Evolutionary conservation across 2,329 filamentous ascomycete species (phyloP).

Genomic region (Ophiostoma pallidulum): DNA sequence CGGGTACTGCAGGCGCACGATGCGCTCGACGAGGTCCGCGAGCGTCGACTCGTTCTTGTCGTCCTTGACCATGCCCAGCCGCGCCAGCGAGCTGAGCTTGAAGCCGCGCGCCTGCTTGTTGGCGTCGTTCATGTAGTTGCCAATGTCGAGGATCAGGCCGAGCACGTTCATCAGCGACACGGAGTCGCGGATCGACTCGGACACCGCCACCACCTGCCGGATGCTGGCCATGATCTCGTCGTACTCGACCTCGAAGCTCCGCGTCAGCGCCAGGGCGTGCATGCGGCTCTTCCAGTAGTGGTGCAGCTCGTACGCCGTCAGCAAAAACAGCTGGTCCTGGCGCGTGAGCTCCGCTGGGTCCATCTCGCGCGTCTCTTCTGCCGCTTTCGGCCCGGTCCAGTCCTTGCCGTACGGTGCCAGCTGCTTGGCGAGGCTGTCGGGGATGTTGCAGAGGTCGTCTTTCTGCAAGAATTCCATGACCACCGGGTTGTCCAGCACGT

Average conservation of each 20-base stretch:
- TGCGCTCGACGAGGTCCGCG: conserved; percentile 90
- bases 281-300: conserved; percentile 99
- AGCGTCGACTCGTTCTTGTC: conserved; percentile 97
- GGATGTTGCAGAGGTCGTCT: conserved; percentile 84
- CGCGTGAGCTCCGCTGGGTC: conserved; percentile 82
- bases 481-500: conserved; percentile 78
- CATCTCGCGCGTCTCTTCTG: conserved; percentile 67
- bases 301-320: conserved; percentile 86
- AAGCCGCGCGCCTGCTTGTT: conserved; percentile 98
- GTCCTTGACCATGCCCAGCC: conserved; percentile 96
- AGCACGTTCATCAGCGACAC: conserved; percentile 93
- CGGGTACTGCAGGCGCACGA: conserved; percentile 91
- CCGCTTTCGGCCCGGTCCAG: conserved; percentile 82
- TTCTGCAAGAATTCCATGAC: conserved; percentile 96
- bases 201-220: conserved; percentile 74
- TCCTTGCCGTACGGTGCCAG: conserved; percentile 96
- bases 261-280: conserved; percentile 76
- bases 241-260: conserved; percentile 78
- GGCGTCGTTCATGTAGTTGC: conserved; percentile 99
- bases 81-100: conserved; percentile 89
- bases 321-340: conserved; percentile 91
- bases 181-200: conserved; percentile 82
- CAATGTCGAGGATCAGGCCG: conserved; percentile 91
- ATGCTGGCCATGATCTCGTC: conserved; percentile 83
- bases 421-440: conserved; percentile 80